Percentiles rank a stretch among this genome's conserved stretches.
phyloP scores from a whole-genome alignment of 352 stramenopile genomes.

The Phytophthora agathidicida region DNA sequence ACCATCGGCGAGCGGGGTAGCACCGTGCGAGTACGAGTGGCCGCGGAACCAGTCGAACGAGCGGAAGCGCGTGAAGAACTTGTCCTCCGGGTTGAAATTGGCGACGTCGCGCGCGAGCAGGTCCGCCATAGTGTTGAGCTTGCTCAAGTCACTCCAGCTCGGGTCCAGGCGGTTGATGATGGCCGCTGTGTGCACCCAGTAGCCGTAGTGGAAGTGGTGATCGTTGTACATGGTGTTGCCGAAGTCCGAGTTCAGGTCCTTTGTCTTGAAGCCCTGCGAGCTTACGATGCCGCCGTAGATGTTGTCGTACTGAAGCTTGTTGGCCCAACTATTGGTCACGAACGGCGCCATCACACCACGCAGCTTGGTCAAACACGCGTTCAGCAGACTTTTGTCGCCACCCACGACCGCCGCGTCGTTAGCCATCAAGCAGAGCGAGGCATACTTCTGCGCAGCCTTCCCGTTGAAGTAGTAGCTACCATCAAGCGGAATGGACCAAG shows the following conservation, averaged over 20 bases:
- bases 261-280: slow-evolving; percentile 54
- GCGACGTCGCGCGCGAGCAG: slow-evolving; percentile 64
- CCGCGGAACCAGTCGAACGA: slow-evolving; percentile 72
- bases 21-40: slow-evolving; percentile 75
- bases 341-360: slow-evolving; percentile 50
- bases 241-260: slow-evolving; percentile 70
- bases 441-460: slow-evolving; percentile 66
- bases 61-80: slow-evolving; percentile 61
- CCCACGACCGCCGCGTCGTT: slow-evolving; percentile 49
- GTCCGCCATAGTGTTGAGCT: slow-evolving; percentile 46
- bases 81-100: slow-evolving; percentile 46
- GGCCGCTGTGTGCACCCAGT: slow-evolving; percentile 60
- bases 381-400: slow-evolving; percentile 42
- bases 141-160: slow-evolving; percentile 41
- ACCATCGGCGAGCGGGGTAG: slow-evolving; percentile 61
- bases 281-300: slow-evolving; percentile 67
- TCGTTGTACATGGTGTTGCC: slow-evolving; percentile 82
- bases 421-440: slow-evolving; percentile 64
- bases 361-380: slow-evolving; percentile 49
- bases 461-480: slow-evolving; percentile 78
- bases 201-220: slow-evolving; percentile 82
- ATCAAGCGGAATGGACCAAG: slow-evolving; percentile 51
- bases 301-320: slow-evolving; percentile 61
- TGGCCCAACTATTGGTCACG: slow-evolving; percentile 48
- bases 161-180: slow-evolving; percentile 55